Conservation (phyloP, 805 yeast species). For the Candida nitratophila region DNA sequence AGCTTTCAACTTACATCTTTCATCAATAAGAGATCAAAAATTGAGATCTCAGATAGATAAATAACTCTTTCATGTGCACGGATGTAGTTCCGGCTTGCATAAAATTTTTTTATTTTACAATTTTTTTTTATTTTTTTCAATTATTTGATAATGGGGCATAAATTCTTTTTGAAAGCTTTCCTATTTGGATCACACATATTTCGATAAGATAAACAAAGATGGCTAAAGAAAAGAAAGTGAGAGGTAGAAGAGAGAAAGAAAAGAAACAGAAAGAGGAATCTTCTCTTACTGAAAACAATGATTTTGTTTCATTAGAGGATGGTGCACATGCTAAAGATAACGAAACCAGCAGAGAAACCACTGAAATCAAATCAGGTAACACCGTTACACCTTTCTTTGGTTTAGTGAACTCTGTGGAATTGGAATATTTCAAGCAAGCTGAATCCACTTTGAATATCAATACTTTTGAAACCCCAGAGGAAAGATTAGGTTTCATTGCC, state of each 20-base stretch:
- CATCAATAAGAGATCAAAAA: too few species aligned
- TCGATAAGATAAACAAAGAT: background rate
- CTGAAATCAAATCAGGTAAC: background rate
- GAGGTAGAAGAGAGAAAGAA: conserved; percentile 27
- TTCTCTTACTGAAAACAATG: background rate
- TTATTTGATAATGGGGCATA: too few species aligned
- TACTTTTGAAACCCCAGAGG: conserved; percentile 70
- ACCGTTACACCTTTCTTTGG: conserved; percentile 63
- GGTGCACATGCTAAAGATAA: background rate
- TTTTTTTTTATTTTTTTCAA: background rate
- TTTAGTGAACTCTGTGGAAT: conserved; percentile 71
- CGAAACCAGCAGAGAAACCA: background rate
- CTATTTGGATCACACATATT: too few species aligned
- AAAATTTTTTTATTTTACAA: background rate
- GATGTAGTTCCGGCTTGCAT: background rate
- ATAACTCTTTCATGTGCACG: background rate
- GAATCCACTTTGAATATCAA: conserved; percentile 79
- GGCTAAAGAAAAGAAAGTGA: conserved; percentile 12
- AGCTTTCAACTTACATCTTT: too few species aligned
- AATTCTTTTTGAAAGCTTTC: too few species aligned
- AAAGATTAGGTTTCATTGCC: conserved; percentile 60
- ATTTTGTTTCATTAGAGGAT: conserved; percentile 2
- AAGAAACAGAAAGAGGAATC: conserved; percentile 9
- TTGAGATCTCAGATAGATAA: background rate
- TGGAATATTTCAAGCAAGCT: conserved; percentile 89